Percentiles rank a stretch among this genome's conserved stretches.
These are phyloP conservation scores for Corylus americana DNA, from an alignment of 306 rosid species.

Conservation along the genomic window DNA sequence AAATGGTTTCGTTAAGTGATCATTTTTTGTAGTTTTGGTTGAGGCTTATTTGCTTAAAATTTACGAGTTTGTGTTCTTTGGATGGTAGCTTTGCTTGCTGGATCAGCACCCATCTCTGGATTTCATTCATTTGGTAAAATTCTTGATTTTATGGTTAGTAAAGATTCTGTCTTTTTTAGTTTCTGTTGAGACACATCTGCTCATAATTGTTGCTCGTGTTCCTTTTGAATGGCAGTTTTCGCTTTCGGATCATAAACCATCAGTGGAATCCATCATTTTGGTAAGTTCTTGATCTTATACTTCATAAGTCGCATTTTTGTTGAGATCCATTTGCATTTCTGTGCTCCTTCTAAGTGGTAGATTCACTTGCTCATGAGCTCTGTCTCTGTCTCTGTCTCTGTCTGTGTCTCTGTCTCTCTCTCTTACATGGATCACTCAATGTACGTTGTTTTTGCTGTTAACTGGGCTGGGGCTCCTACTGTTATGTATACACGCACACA, in stretches of 20 bases:
- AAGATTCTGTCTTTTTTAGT: conserved; percentile 29
- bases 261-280: not conserved
- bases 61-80: conserved; percentile 25
- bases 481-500: not conserved
- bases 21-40: conserved; percentile 32
- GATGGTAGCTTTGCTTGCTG: conserved; percentile 27
- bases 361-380: not conserved
- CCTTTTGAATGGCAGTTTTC: conserved; percentile 34
- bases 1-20: conserved; percentile 11
- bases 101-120: conserved; percentile 20
- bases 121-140: conserved; percentile 38
- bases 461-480: conserved; percentile 10
- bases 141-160: conserved; percentile 31
- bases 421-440: not conserved
- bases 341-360: conserved; percentile 9
- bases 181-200: conserved; percentile 17
- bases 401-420: not conserved
- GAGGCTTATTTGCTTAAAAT: conserved; percentile 39
- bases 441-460: conserved; percentile 21
- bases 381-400: not conserved
- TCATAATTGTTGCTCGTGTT: conserved; percentile 29
- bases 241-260: conserved; percentile 26
- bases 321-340: not conserved
- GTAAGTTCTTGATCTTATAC: conserved; percentile 30
- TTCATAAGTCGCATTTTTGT: conserved; percentile 3